These are phyloP conservation scores for Rhododendron vialii DNA, from an alignment of 148 eudicot genomes.

Conservation along the genomic window DNA sequence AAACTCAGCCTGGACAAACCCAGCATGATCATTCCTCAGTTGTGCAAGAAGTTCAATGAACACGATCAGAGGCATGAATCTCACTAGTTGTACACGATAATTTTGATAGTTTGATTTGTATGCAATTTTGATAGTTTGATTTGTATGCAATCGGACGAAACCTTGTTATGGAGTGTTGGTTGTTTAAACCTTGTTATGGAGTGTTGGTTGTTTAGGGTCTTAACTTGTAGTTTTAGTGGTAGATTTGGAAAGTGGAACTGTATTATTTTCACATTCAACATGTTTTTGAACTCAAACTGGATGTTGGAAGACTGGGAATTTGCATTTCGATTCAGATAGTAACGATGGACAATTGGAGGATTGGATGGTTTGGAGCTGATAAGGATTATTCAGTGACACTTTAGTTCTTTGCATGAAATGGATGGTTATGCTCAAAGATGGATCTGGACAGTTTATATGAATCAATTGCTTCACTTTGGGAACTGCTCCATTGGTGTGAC, in stretches of 20 bases:
- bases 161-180: neutral
- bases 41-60: neutral
- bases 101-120: neutral
- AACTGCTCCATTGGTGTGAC: no score
- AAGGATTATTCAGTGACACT: neutral
- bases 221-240: neutral
- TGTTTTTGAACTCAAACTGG: neutral
- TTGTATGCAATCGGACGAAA: neutral
- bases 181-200: neutral
- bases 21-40: conserved; percentile 16
- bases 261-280: neutral
- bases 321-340: neutral
- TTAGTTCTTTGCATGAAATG: neutral
- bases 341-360: neutral
- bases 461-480: no score
- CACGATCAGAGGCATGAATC: neutral
- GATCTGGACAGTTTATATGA: no score
- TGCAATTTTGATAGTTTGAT: neutral
- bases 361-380: neutral
- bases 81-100: neutral
- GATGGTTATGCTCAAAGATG: no score
- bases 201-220: conserved; percentile 5
- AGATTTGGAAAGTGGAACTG: neutral
- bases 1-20: conserved; percentile 28
- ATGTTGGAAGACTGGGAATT: neutral